Base-by-base conservation (phyloP, 768 basidiomycete species). In the Hebeloma cylindrosporum region DNA sequence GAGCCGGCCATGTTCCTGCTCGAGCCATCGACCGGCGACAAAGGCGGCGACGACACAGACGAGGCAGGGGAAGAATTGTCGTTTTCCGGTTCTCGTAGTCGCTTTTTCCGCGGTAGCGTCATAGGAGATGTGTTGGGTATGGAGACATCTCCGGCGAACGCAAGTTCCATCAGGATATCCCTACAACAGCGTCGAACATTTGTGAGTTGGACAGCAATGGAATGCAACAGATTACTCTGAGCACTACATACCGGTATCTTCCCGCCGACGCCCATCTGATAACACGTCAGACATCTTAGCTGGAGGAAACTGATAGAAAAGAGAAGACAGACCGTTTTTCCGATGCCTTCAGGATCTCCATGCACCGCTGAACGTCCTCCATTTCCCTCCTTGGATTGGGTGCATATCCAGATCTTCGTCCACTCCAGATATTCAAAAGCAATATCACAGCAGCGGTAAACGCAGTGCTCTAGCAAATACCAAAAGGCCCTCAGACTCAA, bases 371-470 rank as follows among this genome's bases (percentile, higher is more conserved):
- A 2, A 87, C 79, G 50, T 83, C 82, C 29, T 71, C 67, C 62
- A 84, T 71, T 37, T 84, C 80, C 39, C 73, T 64, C 37, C 63
- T 61, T 11, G 72, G 67, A 54, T 83, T 74, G 2, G 70, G 69
- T 2, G 65, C 62, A 21, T 68, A 53, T 9, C 78, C 74, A 25
- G 69, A 69, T 47, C 71, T 67, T 54, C 71, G 77, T 16, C 73
- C 78, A 46, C 73, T 81, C 85, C 79, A 87, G 8, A 85, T 79
- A 46, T 79, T 80, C 50, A 88, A 66, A 30, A 88, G 65, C 5
- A 87, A 68, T 2, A 88, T 73, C 20, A 85, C 68, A 14, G 67
- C 72, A 23, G 73, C 60, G 1, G 66, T 65, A 46, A 73, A 74
- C 0, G 62, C 60, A 1, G 61, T 58, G n/a, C 57, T 60, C 69